phyloP scores from a whole-genome alignment of 306 rosid species.

The Citrullus colocynthis region DNA sequence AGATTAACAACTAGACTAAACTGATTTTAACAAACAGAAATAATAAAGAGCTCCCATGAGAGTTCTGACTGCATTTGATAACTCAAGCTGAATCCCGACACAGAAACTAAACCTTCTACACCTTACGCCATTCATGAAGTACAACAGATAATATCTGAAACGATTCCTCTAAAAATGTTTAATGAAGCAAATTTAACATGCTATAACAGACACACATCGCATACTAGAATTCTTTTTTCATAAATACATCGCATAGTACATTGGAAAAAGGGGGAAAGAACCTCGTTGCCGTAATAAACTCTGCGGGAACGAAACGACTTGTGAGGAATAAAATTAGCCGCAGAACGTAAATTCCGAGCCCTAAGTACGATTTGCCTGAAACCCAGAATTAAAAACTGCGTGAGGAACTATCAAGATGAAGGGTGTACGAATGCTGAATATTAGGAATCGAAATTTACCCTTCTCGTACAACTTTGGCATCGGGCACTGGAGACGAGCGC shows the following conservation, averaged over 20 bases:
- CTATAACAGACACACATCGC: background rate
- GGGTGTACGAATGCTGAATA: background rate
- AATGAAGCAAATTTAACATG: background rate
- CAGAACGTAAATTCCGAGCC: conserved; percentile 87
- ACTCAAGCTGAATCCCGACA: background rate
- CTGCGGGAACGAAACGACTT: conserved; percentile 85
- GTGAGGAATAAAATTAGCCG: conserved; percentile 75
- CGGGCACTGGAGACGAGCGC: conserved; percentile 80
- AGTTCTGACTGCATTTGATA: background rate
- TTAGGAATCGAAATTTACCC: conserved; percentile 35
- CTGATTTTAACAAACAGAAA: background rate
- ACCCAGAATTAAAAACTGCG: conserved; percentile 15
- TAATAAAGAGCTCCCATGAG: background rate
- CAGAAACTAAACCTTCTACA: background rate
- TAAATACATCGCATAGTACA: background rate
- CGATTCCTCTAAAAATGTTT: background rate
- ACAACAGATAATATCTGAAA: background rate
- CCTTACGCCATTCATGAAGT: background rate
- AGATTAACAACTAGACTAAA: background rate
- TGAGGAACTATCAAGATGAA: background rate
- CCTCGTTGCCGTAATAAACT: conserved; percentile 75
- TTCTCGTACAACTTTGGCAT: conserved; percentile 78
- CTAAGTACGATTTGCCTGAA: conserved; percentile 79
- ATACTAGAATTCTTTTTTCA: background rate
- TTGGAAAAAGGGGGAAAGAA: conserved; percentile 10